A percentile compares a stretch with the other conserved stretches of the same genome.
These are phyloP conservation scores for Cladorrhinum samala DNA, from an alignment of 495 filamentous ascomycete genomes.

Conservation along the genomic window DNA sequence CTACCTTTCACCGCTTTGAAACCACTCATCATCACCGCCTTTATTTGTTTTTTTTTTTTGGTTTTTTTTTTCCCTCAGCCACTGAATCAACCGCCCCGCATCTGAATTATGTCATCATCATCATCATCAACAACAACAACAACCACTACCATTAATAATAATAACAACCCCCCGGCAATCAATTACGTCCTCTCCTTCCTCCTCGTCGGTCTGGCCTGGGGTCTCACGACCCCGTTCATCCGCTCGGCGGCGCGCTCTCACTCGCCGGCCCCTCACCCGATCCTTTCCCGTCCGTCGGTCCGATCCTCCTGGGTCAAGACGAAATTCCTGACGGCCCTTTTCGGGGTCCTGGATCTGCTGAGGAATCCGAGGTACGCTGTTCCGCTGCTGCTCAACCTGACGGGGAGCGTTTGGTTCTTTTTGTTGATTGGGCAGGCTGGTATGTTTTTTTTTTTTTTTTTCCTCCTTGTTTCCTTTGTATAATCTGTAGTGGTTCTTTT, in stretches of 20 bases:
- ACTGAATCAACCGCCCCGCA: too few species aligned
- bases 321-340: slow-evolving; percentile 53
- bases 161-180: slow-evolving; percentile 50
- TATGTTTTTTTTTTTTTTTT: slow-evolving; percentile 50
- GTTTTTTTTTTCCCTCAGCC: too few species aligned
- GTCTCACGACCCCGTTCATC: slow-evolving; percentile 67
- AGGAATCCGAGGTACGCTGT: slow-evolving; percentile 76
- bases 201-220: slow-evolving; percentile 86
- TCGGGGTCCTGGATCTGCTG: slow-evolving; percentile 72
- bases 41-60: too few species aligned
- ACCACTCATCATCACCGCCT: too few species aligned
- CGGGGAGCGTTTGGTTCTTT: slow-evolving; percentile 97
- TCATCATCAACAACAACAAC: background rate
- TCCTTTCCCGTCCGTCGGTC: slow-evolving; percentile 36
- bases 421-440: slow-evolving; percentile 86
- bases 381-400: slow-evolving; percentile 82
- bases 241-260: slow-evolving; percentile 57
- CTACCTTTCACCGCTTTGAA: background rate
- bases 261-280: slow-evolving; percentile 46
- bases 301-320: slow-evolving; percentile 46
- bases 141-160: slow-evolving; percentile 18
- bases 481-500: too few species aligned
- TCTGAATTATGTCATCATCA: background rate
- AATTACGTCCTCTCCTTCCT: slow-evolving; percentile 85
- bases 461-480: too few species aligned